phyloP scores from a whole-genome alignment of 441 rosid species.

The Monsonia emarginata region DNA sequence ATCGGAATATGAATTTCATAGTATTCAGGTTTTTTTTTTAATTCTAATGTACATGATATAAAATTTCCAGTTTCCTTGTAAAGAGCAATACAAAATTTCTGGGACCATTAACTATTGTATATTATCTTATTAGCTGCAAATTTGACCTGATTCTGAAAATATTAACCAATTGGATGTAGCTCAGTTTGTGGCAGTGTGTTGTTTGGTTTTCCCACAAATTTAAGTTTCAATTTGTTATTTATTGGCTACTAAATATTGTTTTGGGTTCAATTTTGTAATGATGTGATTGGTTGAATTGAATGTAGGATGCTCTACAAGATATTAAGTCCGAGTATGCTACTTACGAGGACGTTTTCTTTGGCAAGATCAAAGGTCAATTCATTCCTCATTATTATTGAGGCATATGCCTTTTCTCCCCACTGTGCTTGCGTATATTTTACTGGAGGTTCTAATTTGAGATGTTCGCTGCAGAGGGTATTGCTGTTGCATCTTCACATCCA shows the following conservation, averaged over 20 bases:
- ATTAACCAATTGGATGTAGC: not conserved
- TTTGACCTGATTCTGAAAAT: not conserved
- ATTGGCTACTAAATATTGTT: not conserved
- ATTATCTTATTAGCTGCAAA: not conserved
- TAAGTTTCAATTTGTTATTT: not conserved
- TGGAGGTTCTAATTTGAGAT: not conserved
- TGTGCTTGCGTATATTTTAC: not conserved
- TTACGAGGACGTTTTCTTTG: constrained; percentile 48
- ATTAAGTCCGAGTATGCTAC: constrained; percentile 39
- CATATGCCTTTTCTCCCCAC: not conserved
- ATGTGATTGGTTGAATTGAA: not conserved
- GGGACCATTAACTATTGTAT: not conserved
- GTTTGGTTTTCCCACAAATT: not conserved
- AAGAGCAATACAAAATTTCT: not conserved
- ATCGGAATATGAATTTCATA: not conserved
- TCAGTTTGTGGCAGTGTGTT: not conserved
- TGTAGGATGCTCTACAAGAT: constrained; percentile 49
- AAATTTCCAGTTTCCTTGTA: not conserved
- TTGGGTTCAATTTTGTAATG: not conserved
- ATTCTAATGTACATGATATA: not conserved
- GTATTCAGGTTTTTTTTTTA: not conserved
- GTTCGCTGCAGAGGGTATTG: constrained; percentile 49
- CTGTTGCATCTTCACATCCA: constrained; percentile 56
- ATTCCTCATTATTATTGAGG: not conserved
- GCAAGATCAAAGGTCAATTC: constrained; percentile 52